Evolutionary conservation across 495 filamentous ascomycete genomes (phyloP), one percentile per base, ranked within the genome.

Genomic region (Polyplosphaeria fusca): DNA sequence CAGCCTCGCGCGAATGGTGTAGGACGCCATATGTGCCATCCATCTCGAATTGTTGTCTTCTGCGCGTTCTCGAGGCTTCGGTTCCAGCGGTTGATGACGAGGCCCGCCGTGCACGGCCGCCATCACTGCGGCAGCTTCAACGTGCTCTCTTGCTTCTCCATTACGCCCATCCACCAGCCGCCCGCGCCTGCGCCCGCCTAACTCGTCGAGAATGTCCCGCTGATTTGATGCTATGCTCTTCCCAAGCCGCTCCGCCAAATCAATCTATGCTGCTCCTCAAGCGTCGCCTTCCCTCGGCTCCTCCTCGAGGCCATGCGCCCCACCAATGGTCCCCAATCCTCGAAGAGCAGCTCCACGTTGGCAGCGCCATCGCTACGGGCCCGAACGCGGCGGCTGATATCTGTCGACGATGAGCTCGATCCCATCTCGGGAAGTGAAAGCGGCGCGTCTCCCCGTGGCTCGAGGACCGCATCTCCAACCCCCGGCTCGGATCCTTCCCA

Each of bases 351-450:
- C 60, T 63, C 64, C 18, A 64, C 52, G 18, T 56, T 35, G n/a
- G 35, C 56, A 40, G 52, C 67, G 22, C 68, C 70, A 5, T 58
- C 67, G 5, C 56, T 73, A 12, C 63, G 71, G 14, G 69, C 71
- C 2, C 66, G 71, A 4, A 64, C 60, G 16, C 61, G 65, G 13
- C 66, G 71, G 23, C 58, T 73, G 47, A 71, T 73, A 25, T 71
- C 71, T n/a, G 63, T 73, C 24, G 66, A 68, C 35, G 71, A 70
- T 52, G 66, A 64, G 40, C 58, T 51, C 26, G 53, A 68, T 32
- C 40, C 45, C 26, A 22, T 23, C 28, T 52, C 58, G 20, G 52
- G 38, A 47, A 48, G 50, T 22, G 50, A 62, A 18, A 23, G 37
- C 45, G 60, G 20, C 28, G 57, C 62, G 7, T 69, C 70, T 5